Percentiles rank a stretch among this genome's conserved stretches.
phyloP scores from a whole-genome alignment of 768 basidiomycete genomes.

The Xerocomellus dryophilus region DNA sequence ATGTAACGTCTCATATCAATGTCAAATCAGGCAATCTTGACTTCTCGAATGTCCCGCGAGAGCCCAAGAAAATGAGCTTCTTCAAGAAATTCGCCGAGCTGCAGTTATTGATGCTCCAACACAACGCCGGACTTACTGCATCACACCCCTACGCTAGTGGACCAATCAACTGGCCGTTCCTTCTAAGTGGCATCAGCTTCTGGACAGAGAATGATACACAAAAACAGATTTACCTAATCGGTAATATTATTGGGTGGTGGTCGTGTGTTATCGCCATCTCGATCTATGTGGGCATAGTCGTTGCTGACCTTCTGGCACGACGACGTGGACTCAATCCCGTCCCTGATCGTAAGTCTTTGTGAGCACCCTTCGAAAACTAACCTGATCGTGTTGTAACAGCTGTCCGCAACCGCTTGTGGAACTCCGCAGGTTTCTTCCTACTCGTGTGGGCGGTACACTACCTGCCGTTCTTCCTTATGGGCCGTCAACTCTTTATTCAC shows the following conservation, averaged over 20 bases:
- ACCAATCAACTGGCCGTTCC: constrained; percentile 99
- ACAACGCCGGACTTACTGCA: constrained; percentile 98
- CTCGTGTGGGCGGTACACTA: constrained; percentile 95
- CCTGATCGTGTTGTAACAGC: constrained; percentile 44
- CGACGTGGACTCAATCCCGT: constrained; percentile 83
- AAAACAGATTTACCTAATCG: constrained; percentile 95
- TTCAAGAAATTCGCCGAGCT: constrained; percentile 93
- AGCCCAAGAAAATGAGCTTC: constrained; percentile 83
- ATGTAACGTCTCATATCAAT: constrained; percentile 7
- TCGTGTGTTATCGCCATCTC: constrained; percentile 81
- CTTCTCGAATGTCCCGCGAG: constrained; percentile 52
- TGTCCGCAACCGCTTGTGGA: constrained; percentile 90
- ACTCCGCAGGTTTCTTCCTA: constrained; percentile 94
- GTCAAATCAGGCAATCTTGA: constrained; percentile 54
- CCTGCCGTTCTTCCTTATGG: constrained; percentile 97
- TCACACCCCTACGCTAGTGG: constrained; percentile 94
- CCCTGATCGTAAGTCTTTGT: constrained; percentile 66
- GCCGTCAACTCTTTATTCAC: constrained; percentile 93
- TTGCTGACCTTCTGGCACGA: constrained; percentile 86
- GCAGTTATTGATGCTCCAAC: constrained; percentile 93
- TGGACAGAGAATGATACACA: constrained; percentile 87
- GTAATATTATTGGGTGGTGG: constrained; percentile 96
- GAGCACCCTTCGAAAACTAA: not conserved
- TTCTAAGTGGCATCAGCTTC: constrained; percentile 94
- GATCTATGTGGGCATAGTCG: constrained; percentile 85